A percentile compares a stretch with the other conserved stretches of the same genome.
phyloP scores from a whole-genome alignment of 2,329 filamentous ascomycete species.

The Colletotrichum aenigma region DNA sequence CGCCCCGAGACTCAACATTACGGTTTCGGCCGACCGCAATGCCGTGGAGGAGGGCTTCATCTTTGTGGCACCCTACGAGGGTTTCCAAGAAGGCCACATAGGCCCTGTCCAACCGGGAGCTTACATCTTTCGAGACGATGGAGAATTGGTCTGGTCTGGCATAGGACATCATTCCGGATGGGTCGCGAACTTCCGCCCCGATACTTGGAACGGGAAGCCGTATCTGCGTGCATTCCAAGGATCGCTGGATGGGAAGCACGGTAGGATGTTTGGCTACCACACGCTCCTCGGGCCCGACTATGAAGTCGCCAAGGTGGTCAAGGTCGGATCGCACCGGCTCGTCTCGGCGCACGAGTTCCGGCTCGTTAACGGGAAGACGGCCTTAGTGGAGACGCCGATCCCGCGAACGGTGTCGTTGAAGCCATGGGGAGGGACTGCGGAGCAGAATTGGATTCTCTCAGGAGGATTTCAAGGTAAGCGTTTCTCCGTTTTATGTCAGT shows the following conservation, averaged over 20 bases:
- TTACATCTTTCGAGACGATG: background rate
- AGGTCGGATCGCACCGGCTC: background rate
- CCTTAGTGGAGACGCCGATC: background rate
- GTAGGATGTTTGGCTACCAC: background rate
- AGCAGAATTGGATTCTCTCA: background rate
- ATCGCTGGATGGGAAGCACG: rapidly evolving
- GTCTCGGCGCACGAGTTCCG: background rate
- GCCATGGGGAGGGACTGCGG: background rate
- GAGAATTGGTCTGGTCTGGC: background rate
- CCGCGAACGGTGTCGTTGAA: background rate
- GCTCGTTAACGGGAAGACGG: background rate
- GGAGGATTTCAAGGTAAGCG: background rate
- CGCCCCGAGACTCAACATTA: background rate
- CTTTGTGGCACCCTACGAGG: background rate
- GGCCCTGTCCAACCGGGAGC: background rate
- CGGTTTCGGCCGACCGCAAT: rapidly evolving
- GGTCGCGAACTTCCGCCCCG: background rate
- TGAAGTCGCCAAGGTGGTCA: background rate
- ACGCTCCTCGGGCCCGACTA: background rate
- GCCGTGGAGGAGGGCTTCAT: background rate
- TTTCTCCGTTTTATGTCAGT: background rate
- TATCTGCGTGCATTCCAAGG: background rate
- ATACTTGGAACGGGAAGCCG: background rate
- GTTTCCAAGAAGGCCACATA: background rate
- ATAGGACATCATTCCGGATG: background rate